Evolutionary conservation across 495 filamentous ascomycete genomes (phyloP).

Genomic region (Collariella sp.): DNA sequence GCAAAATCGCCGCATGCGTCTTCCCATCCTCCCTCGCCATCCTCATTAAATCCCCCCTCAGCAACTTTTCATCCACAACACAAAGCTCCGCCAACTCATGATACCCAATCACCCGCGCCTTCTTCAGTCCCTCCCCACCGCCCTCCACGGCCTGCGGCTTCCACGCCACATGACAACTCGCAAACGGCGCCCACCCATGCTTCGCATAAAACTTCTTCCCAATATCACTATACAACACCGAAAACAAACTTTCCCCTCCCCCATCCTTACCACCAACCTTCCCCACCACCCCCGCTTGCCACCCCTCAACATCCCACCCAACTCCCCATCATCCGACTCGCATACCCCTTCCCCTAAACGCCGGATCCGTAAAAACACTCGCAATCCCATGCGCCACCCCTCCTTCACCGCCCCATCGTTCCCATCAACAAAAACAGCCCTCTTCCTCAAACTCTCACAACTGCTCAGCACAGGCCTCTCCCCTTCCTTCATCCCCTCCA

Average conservation of each 20-base stretch:
- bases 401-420: constrained; percentile 49
- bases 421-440: constrained; percentile 47
- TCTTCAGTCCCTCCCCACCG: neutral
- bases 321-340: constrained; percentile 51
- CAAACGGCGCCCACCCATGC: constrained; percentile 70
- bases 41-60: constrained; percentile 33
- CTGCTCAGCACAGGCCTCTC: constrained; percentile 62
- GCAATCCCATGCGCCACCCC: constrained; percentile 72
- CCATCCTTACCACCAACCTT: constrained; percentile 9
- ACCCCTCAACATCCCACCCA: constrained; percentile 31
- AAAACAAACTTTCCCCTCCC: constrained; percentile 44
- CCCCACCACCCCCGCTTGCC: constrained; percentile 33
- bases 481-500: constrained; percentile 35
- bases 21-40: constrained; percentile 26
- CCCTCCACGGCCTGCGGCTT: constrained; percentile 30
- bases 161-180: constrained; percentile 61
- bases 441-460: constrained; percentile 78
- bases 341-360: constrained; percentile 73
- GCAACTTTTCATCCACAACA: constrained; percentile 43
- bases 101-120: constrained; percentile 34
- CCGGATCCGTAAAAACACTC: constrained; percentile 72
- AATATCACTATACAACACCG: constrained; percentile 87
- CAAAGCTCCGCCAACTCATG: constrained; percentile 51
- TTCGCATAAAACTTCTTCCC: constrained; percentile 85
- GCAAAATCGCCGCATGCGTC: constrained; percentile 58